phyloP scores from a whole-genome alignment of 257 asterid species.

The Fraxinus cuspidata region DNA sequence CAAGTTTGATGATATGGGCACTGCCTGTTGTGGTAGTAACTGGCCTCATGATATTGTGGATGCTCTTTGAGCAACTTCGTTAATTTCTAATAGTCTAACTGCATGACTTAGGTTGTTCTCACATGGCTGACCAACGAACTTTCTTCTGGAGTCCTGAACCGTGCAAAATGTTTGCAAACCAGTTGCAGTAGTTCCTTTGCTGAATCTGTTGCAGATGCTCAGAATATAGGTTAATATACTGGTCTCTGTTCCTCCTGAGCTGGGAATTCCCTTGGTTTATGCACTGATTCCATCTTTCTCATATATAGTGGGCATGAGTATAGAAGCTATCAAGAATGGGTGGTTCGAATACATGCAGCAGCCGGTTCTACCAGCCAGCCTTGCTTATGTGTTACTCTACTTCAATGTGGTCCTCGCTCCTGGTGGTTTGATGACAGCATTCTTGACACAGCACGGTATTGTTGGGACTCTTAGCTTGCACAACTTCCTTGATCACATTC shows the following conservation, averaged over 20 bases:
- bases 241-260: constrained; percentile 7
- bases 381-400: constrained; percentile 83
- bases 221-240: constrained; percentile 60
- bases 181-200: constrained; percentile 42
- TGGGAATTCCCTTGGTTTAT: constrained; percentile 22
- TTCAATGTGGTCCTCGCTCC: constrained; percentile 93
- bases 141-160: constrained; percentile 87
- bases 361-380: constrained; percentile 98
- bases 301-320: constrained; percentile 47
- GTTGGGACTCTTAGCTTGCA: constrained; percentile 23
- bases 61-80: constrained; percentile 16
- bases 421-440: constrained; percentile 94
- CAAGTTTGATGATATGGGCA: constrained; percentile 69
- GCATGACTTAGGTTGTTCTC: constrained; percentile 57
- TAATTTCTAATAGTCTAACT: constrained; percentile 23
- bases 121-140: constrained; percentile 87
- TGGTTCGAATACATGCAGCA: constrained; percentile 89
- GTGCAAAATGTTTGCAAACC: constrained; percentile 54
- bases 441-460: constrained; percentile 86
- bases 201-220: constrained; percentile 39
- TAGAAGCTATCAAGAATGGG: constrained; percentile 78
- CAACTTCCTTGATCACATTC: constrained; percentile 17
- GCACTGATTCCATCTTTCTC: constrained; percentile 31
- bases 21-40: constrained; percentile 74
- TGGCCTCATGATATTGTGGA: constrained; percentile 17